Conservation (phyloP, 2,329 filamentous ascomycete genomes). For the Cryphonectria parasitica region DNA sequence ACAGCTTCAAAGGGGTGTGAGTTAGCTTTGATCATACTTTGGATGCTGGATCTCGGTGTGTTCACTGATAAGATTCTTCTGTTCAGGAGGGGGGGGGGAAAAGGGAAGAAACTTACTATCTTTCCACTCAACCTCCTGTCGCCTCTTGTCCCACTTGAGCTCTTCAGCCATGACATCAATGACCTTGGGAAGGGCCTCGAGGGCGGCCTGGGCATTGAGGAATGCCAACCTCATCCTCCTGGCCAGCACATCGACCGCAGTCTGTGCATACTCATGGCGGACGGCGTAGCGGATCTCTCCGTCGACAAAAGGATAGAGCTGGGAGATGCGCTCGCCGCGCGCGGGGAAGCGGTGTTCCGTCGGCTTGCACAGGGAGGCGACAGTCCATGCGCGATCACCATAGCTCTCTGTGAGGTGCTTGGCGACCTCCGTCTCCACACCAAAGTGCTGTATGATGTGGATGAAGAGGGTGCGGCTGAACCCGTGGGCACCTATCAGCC, state of each 20-base stretch:
- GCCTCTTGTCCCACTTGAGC: constrained; percentile 72
- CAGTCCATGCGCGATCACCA: constrained; percentile 90
- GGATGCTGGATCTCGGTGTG: not conserved
- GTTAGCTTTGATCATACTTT: constrained; percentile 17
- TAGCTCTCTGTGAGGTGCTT: constrained; percentile 87
- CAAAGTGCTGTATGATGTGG: constrained; percentile 91
- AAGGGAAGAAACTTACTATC: constrained; percentile 57
- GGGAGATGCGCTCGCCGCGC: constrained; percentile 76
- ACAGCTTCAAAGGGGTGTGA: constrained; percentile 50
- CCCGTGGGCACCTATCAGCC: constrained; percentile 77
- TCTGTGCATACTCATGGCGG: constrained; percentile 88
- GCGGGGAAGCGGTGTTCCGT: constrained; percentile 83
- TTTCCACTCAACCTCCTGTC: constrained; percentile 81
- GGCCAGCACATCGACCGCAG: constrained; percentile 84
- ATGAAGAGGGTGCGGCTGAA: constrained; percentile 91
- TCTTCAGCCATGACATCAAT: constrained; percentile 91
- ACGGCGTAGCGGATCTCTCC: constrained; percentile 90
- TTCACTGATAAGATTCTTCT: too few species aligned
- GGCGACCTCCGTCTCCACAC: constrained; percentile 88
- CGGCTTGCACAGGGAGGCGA: constrained; percentile 77
- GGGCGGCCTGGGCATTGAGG: constrained; percentile 86
- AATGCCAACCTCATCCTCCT: constrained; percentile 85
- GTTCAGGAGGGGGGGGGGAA: not conserved
- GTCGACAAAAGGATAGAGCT: constrained; percentile 87
- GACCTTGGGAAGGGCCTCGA: constrained; percentile 81